A percentile compares a stretch with the other conserved stretches of the same genome.
phyloP scores from a whole-genome alignment of 345 rosid species.

The Streptanthus diversifolius region DNA sequence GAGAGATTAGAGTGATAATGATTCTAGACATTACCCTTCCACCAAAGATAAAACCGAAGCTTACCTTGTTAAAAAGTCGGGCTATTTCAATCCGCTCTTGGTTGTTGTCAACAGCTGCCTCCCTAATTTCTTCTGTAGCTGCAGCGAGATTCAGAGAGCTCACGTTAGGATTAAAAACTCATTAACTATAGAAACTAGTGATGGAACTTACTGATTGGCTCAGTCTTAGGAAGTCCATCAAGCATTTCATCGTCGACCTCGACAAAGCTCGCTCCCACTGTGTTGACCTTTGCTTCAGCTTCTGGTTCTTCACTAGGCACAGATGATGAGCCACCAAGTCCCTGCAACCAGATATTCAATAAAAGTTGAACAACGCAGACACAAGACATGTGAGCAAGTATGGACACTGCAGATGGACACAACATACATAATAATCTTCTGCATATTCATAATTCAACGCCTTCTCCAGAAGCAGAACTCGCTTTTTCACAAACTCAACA shows the following conservation, averaged over 20 bases:
- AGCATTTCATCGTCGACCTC: slow-evolving; percentile 40
- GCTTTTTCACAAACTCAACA: slow-evolving; percentile 92
- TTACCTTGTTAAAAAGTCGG: slow-evolving; percentile 59
- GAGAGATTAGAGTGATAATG: not conserved
- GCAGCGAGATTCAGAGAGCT: slow-evolving; percentile 13
- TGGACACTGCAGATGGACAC: not conserved
- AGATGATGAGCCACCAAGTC: slow-evolving; percentile 42
- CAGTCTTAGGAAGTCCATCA: slow-evolving; percentile 51
- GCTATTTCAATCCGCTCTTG: slow-evolving; percentile 54
- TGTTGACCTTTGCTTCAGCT: slow-evolving; percentile 35
- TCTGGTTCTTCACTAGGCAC: slow-evolving; percentile 51
- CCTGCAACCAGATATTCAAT: slow-evolving; percentile 39
- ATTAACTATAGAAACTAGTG: not conserved
- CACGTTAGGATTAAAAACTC: slow-evolving; percentile 1
- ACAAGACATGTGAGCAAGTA: not conserved
- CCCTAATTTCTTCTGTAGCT: slow-evolving; percentile 61
- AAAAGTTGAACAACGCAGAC: slow-evolving; percentile 1
- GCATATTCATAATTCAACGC: slow-evolving; percentile 71
- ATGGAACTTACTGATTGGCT: slow-evolving; percentile 53
- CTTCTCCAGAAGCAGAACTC: slow-evolving; percentile 88
- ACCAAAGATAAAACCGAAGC: not conserved
- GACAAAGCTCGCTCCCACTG: slow-evolving; percentile 32
- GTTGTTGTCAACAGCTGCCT: slow-evolving; percentile 53
- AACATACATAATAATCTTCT: slow-evolving; percentile 61
- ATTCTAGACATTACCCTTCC: slow-evolving; percentile 8